A percentile compares a stretch with the other conserved stretches of the same genome.
Evolutionary conservation across 805 yeast species (phyloP).

Genomic region (Sugiyamaella lignohabitans): DNA sequence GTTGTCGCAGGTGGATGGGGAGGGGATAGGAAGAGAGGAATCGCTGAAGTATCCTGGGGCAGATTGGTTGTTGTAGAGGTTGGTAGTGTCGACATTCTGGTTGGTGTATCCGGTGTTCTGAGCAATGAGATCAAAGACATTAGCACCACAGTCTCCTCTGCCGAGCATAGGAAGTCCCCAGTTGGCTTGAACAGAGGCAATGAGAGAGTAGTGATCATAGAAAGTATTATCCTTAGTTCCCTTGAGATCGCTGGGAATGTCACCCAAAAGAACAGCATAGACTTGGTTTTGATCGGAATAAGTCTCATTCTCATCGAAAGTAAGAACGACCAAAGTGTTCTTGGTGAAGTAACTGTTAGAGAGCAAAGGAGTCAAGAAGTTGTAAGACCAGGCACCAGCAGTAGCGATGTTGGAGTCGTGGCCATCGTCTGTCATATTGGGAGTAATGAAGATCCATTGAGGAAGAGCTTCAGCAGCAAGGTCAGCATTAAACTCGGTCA

Average conservation of each 20-base stretch:
- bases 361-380: constrained; percentile 41
- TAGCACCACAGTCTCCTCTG: constrained; percentile 45
- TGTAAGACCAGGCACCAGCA: constrained; percentile 42
- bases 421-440: constrained; percentile 49
- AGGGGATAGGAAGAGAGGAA: constrained; percentile 6
- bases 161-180: constrained; percentile 46
- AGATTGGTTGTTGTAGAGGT: constrained; percentile 13
- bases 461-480: constrained; percentile 38
- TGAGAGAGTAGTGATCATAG: constrained; percentile 47
- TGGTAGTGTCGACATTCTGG: constrained; percentile 9
- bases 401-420: constrained; percentile 43
- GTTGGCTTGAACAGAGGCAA: constrained; percentile 46
- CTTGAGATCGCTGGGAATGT: constrained; percentile 34
- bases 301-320: constrained; percentile 46
- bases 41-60: constrained; percentile 10
- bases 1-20: constrained; percentile 10
- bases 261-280: constrained; percentile 40
- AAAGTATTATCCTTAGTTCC: constrained; percentile 43
- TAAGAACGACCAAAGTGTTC: constrained; percentile 40
- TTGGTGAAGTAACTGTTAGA: constrained; percentile 42
- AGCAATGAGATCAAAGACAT: constrained; percentile 41
- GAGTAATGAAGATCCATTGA: constrained; percentile 48
- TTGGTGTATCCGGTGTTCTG: constrained; percentile 25
- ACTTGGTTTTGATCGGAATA: constrained; percentile 41
- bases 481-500: constrained; percentile 40